Base-by-base conservation (phyloP, 139 green algal genomes). In the Axilococcus clingmanii region DNA sequence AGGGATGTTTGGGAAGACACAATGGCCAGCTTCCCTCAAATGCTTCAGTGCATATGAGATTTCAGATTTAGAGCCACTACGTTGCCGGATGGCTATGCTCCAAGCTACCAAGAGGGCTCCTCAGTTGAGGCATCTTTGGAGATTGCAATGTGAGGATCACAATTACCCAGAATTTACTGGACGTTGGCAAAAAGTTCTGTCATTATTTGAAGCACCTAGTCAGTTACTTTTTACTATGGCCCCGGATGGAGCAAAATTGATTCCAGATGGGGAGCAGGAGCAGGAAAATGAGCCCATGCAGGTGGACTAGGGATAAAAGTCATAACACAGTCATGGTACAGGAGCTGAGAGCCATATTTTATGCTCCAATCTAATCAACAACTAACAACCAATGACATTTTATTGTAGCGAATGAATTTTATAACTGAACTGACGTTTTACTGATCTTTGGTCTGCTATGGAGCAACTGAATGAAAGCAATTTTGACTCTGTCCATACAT, bases 11-110 rank as follows among this genome's bases (percentile, higher is more conserved):
- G 57, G 45, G 48, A 70, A 71, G 52, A 30, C 54, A 2, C 28
- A 44, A 20, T 79, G 68, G 68, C 73, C 75, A 2, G 17, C 29
- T n/a, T 25, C 37, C 22, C 40, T 83, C 36, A 59, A 74, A 57
- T 58, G 69, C 37, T 78, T 74, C 50, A 60, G 57, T 20, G 52
- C 60, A 34, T 83, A 82, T 61, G 48, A 27, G 17, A 34, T 38
- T 15, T 29, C 54, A 4, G 73, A 81, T 24, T 48, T 79, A 24
- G 48, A 46, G 34, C 25, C 33, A 2, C 35, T 20, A n/a, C 27
- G 38, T 7, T 20, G 25, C 2, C 27, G 28, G 25, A 41, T 78
- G 24, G 34, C 40, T n/a, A 35, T 65, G 29, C 23, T 73, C 47
- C 66, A 82, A 40, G 53, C 48, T 25, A 56, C 27, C 23, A 44